Evolutionary conservation across 148 eudicot species (phyloP).

Genomic region (Rhododendron vialii): DNA sequence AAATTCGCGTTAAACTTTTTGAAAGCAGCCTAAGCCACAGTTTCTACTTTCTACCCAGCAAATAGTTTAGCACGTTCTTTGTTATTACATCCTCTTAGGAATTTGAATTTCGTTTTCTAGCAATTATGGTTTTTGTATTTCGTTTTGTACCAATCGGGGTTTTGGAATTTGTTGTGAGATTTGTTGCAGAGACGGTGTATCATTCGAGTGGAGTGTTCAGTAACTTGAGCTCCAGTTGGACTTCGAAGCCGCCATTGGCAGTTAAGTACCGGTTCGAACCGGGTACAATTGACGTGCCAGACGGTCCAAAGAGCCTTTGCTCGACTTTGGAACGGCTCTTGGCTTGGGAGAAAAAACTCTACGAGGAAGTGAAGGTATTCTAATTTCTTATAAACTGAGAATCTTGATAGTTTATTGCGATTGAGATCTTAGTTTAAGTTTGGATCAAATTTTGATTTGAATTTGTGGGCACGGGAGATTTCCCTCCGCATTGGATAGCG

Average conservation of each 20-base stretch:
- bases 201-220: constrained; percentile 93
- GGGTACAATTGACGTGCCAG: constrained; percentile 47
- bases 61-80: not conserved
- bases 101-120: not conserved
- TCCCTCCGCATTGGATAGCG: not conserved
- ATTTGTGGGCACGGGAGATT: not conserved
- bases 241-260: constrained; percentile 91
- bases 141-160: not conserved
- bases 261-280: constrained; percentile 85
- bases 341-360: constrained; percentile 99
- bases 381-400: constrained; percentile 39
- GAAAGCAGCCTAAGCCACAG: not conserved
- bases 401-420: not conserved
- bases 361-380: constrained; percentile 91
- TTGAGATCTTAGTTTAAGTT: not conserved
- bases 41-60: not conserved
- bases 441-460: not conserved
- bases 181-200: constrained; percentile 79
- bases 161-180: not conserved
- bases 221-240: constrained; percentile 92
- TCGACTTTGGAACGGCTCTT: constrained; percentile 88
- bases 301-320: constrained; percentile 74
- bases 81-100: not conserved
- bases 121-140: not conserved
- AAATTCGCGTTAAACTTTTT: not conserved